These are phyloP conservation scores for Suillus clintonianus DNA, from an alignment of 768 basidiomycete species.

Conservation along the genomic window DNA sequence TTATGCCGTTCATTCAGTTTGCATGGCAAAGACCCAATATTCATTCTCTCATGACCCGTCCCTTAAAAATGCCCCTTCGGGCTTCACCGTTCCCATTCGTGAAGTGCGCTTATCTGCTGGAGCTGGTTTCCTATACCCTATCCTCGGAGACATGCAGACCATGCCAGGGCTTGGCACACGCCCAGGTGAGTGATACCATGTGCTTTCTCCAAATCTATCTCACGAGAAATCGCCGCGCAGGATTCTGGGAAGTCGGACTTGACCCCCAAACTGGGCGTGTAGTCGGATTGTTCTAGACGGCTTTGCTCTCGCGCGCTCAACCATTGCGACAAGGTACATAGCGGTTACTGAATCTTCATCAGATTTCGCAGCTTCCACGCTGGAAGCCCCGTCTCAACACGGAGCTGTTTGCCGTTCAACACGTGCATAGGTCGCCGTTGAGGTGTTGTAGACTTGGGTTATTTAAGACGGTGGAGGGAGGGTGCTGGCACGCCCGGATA, in stretches of 20 bases:
- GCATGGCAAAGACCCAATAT: conserved; percentile 98
- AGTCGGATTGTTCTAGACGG: conserved; percentile 75
- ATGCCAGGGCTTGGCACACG: conserved; percentile 96
- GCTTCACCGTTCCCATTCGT: conserved; percentile 92
- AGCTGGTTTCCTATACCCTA: conserved; percentile 93
- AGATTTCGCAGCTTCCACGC: conserved; percentile 20
- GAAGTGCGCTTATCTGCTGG: conserved; percentile 88
- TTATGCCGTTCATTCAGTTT: conserved; percentile 52
- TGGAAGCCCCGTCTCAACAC: conserved; percentile 38
- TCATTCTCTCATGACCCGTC: conserved; percentile 95
- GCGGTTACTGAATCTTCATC: conserved; percentile 15
- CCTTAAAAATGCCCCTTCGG: conserved; percentile 87
- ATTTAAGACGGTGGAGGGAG: conserved; percentile 8
- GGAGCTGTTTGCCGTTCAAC: conserved; percentile 43
- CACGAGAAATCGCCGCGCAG: conserved; percentile 34
- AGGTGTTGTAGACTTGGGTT: conserved; percentile 17
- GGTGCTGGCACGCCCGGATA: not conserved
- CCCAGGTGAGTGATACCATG: conserved; percentile 56
- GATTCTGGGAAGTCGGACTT: conserved; percentile 90
- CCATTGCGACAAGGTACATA: conserved; percentile 10
- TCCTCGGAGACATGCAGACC: conserved; percentile 96
- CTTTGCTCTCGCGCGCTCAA: conserved; percentile 20
- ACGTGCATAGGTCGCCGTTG: conserved; percentile 26
- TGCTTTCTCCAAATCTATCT: conserved; percentile 5
- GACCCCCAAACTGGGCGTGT: conserved; percentile 80